Base-by-base conservation (phyloP, 2,329 filamentous ascomycete genomes). In the Talaromyces sp. region DNA sequence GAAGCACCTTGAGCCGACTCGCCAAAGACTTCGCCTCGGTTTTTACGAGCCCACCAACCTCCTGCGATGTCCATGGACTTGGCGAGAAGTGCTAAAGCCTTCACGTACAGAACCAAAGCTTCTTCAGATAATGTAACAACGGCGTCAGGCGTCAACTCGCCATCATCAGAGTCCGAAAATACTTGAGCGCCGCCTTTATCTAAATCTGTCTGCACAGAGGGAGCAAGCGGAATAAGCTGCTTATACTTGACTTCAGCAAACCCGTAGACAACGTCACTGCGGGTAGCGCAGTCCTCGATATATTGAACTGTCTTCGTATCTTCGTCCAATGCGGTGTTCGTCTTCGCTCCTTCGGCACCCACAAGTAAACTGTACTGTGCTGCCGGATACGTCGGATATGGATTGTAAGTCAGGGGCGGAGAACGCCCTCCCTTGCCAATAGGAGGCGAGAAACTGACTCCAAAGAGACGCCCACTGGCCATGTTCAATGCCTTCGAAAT, bases 191-290 rank as follows among this genome's bases (percentile, higher is more conserved):
- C 76, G 48, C 68, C 68, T 58, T 72, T 74, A 10, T 70, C 70
- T 7, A 73, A 62, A 47, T 80, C 77, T 6, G 74, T 70, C 37
- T 79, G 77, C 24, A 75, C 75, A 3, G 91, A 94, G 1, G 94
- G 95, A 1, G 92, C 88, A 52, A 95, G 81, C 3, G 95, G 95
- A 59, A 97, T 87, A n/a, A 99, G 85, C 77, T 99, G 95, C 77
- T 96, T 95, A 79, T 96, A 97, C 78, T 99, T 99, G 74, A 99
- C 94, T 79, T 99, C 94, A 6, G 95, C 95, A 77, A 99, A 98
- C 3, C 94, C 93, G 75, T 93, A 99, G 2, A 99, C 93, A 54
- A 97, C 95, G 76, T 99, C 93, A 74, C 93, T 97, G 45, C 93
- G 86, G 37, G 93, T 95, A 1, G 95, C 95, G 68, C 92, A 90